Evolutionary conservation across 2,329 filamentous ascomycete genomes (phyloP).

Genomic region (Penicillium palitans): DNA sequence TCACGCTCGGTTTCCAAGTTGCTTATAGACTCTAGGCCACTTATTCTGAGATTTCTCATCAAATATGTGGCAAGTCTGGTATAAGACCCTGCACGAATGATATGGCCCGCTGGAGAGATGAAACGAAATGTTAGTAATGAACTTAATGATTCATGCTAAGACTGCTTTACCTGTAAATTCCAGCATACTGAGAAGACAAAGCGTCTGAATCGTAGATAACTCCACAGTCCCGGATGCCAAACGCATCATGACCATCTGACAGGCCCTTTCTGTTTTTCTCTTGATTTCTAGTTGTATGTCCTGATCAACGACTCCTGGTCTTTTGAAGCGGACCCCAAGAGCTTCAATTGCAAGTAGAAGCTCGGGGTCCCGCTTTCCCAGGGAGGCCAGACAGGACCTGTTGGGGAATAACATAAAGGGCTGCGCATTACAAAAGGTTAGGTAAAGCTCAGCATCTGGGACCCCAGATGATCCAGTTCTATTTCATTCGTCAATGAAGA

Average conservation of each 20-base stretch:
- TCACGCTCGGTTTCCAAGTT: conserved; percentile 24
- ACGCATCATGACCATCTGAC: conserved; percentile 29
- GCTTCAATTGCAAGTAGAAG: conserved; percentile 33
- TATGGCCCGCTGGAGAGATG: conserved; percentile 17
- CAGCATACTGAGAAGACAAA: conserved; percentile 34
- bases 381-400: conserved; percentile 15
- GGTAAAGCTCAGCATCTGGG: conserved; percentile 27
- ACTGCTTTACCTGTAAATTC: conserved; percentile 33
- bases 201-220: conserved; percentile 35
- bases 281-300: conserved; percentile 15
- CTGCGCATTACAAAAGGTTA: conserved; percentile 36
- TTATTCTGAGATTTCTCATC: conserved; percentile 14
- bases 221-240: conserved; percentile 33
- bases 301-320: conserved; percentile 12
- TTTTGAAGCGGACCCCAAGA: conserved; percentile 29
- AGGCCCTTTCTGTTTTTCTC: conserved; percentile 21
- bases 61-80: conserved; percentile 23
- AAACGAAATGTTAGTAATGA: neutral
- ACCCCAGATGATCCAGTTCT: neutral
- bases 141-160: no score
- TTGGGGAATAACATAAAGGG: conserved; percentile 34
- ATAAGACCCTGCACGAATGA: conserved; percentile 23
- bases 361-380: conserved; percentile 26
- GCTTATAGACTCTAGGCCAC: conserved; percentile 16
- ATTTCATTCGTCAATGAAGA: neutral